Evolutionary conservation across 306 rosid genomes (phyloP), one percentile per base, ranked within the genome.

Genomic region (Senna siamea): DNA sequence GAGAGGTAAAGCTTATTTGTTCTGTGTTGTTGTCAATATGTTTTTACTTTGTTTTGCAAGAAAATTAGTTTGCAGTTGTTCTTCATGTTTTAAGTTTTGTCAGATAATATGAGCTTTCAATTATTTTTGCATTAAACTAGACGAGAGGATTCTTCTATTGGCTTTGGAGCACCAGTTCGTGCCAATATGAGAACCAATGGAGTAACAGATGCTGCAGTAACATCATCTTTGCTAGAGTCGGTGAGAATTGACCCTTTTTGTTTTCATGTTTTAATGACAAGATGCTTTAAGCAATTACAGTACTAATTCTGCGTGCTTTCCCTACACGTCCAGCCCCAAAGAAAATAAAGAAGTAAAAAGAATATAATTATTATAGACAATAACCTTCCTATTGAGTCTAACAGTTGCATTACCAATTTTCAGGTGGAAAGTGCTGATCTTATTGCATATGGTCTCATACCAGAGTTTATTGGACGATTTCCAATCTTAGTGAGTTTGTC

Each of bases 351-450:
- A 19, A 64, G 22, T 40, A 54, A 26, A 50, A 68, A 11, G 61
- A 68, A 11, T 67, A 43, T 54, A 59, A 72, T 53, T 66, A 53
- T 67, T 40, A 14, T 26, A 5, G 53, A 48, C 0, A 13, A 76
- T 56, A 54, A 15, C 55, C 69, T 78, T 80, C 77, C 47, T 41
- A 38, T 53, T 50, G 68, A 66, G 55, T 62, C 78, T 83, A 54
- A 86, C 58, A 22, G 59, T 61, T 71, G 17, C 65, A 80, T 55
- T 48, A 23, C 69, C 70, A 58, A 30, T 44, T 83, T 82, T 73
- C 93, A 92, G 97, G 97, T 85, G 78, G 97, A 92, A 85, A 92
- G 97, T 88, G 47, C 92, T 53, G 97, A 92, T 87, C 96, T 92
- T 62, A 86, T 92, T 78, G 88, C 93, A 40, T 92, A 89, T 74